These are phyloP conservation scores for Pseudogymnoascus sp. DNA, from an alignment of 2,329 filamentous ascomycete species.

Conservation along the genomic window DNA sequence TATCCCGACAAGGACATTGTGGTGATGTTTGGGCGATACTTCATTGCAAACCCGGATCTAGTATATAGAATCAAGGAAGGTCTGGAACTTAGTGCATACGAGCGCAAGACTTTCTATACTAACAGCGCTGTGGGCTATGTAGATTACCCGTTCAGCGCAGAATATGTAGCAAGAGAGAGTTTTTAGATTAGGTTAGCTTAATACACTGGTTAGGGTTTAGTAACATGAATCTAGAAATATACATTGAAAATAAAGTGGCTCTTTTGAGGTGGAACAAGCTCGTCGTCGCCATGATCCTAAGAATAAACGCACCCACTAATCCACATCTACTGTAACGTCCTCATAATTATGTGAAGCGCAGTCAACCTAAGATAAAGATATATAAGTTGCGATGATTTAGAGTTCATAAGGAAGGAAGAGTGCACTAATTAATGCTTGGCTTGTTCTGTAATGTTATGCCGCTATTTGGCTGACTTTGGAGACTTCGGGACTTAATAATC, in stretches of 20 bases:
- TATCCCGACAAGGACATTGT: constrained; percentile 29
- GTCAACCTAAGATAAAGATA: too few species aligned
- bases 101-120: constrained; percentile 17
- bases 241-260: not conserved
- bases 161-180: not conserved
- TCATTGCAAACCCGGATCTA: constrained; percentile 41
- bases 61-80: not conserved
- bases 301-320: too few species aligned
- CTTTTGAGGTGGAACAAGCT: not conserved
- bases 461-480: too few species aligned
- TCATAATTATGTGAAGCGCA: too few species aligned
- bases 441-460: too few species aligned
- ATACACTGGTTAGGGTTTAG: not conserved
- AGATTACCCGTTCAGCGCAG: constrained; percentile 19
- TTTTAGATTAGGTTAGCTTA: not conserved
- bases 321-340: not conserved
- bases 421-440: too few species aligned
- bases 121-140: constrained; percentile 24
- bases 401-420: too few species aligned
- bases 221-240: not conserved
- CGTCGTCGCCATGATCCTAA: not conserved
- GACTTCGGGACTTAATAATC: too few species aligned
- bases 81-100: constrained; percentile 13
- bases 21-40: constrained; percentile 38
- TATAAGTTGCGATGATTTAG: too few species aligned